Conservation (phyloP, 495 filamentous ascomycete genomes). For the Tuber microsphaerosporum region DNA sequence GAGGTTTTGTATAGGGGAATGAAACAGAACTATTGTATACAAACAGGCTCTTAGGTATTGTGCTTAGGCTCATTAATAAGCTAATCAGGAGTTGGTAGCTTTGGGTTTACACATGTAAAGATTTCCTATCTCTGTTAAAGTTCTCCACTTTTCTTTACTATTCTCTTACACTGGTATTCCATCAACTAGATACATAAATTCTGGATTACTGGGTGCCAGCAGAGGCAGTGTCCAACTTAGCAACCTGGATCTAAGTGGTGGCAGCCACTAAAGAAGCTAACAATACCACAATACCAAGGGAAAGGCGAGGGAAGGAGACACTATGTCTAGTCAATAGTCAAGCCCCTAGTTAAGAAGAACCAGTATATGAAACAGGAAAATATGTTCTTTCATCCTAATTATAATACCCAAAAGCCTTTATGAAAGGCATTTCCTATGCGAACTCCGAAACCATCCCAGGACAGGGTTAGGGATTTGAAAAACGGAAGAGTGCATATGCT, state of each 20-base stretch:
- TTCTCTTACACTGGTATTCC: no score
- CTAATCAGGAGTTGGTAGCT: no score
- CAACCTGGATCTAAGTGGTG: conserved; percentile 13
- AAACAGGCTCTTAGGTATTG: no score
- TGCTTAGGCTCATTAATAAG: no score
- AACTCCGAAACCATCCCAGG: background rate
- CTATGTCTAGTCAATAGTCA: background rate
- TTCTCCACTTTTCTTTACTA: no score
- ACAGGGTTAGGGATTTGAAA: background rate
- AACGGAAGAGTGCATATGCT: background rate
- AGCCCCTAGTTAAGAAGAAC: background rate
- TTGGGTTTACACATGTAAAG: no score
- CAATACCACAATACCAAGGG: conserved; percentile 10
- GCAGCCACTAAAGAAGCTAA: conserved; percentile 14
- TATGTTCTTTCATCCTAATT: background rate
- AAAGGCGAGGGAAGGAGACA: background rate
- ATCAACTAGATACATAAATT: no score
- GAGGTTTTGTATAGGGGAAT: no score
- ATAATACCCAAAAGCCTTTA: background rate
- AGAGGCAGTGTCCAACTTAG: conserved; percentile 24
- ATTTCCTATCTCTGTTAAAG: no score
- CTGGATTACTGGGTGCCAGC: conserved; percentile 12
- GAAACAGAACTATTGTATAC: no score
- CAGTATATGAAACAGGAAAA: background rate
- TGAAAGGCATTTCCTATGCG: background rate